Conservation (phyloP, 495 filamentous ascomycete species). For the Aspergillus affinis region DNA sequence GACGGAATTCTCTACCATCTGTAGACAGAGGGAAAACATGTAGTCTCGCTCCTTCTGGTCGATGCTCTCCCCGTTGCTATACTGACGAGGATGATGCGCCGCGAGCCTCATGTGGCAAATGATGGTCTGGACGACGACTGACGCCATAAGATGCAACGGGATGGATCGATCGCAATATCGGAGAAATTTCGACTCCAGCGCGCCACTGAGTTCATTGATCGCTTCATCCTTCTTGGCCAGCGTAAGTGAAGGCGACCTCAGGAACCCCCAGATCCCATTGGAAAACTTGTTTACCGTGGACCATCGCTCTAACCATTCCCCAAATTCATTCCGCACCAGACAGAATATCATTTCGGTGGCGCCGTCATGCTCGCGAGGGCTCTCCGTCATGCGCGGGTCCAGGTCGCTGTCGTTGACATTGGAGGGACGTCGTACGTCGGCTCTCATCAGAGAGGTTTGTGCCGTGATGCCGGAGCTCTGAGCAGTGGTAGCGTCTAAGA, state of each 20-base stretch:
- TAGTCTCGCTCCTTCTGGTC: constrained; percentile 37
- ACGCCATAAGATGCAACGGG: constrained; percentile 57
- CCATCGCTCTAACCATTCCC: constrained; percentile 42
- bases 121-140: constrained; percentile 41
- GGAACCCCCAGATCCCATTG: constrained; percentile 34
- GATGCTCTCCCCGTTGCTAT: constrained; percentile 29
- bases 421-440: constrained; percentile 40
- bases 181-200: constrained; percentile 47
- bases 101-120: constrained; percentile 35
- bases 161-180: constrained; percentile 60
- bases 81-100: constrained; percentile 45
- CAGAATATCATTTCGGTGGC: constrained; percentile 70
- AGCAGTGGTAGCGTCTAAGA: constrained; percentile 34
- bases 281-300: constrained; percentile 20
- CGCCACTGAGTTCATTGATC: constrained; percentile 35
- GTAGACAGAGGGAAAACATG: constrained; percentile 38
- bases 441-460: constrained; percentile 15
- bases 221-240: constrained; percentile 48
- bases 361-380: constrained; percentile 51
- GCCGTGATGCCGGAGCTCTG: constrained; percentile 34
- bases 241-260: constrained; percentile 32
- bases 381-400: constrained; percentile 54
- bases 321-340: constrained; percentile 48
- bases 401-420: constrained; percentile 62
- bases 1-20: constrained; percentile 37